A percentile compares a stretch with the other conserved stretches of the same genome.
Conservation (phyloP, 495 filamentous ascomycete genomes). For the Penicillium daleae region DNA sequence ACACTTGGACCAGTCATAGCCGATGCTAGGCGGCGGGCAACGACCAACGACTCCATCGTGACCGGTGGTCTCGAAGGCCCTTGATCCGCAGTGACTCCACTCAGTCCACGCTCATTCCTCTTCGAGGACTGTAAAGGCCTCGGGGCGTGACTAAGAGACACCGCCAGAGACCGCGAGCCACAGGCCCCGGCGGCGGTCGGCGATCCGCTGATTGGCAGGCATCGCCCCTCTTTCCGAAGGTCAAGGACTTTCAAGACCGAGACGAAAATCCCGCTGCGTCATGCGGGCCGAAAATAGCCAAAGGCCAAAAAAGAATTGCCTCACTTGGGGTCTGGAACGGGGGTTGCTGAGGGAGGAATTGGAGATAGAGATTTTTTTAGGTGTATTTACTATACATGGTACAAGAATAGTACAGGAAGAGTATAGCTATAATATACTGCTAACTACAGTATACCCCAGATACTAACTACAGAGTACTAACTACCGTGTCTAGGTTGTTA, state of each 20-base stretch:
- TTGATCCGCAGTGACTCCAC: slow-evolving; percentile 24
- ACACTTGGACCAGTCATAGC: slow-evolving; percentile 24
- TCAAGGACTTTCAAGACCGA: slow-evolving; percentile 30
- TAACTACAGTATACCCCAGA: too few species aligned
- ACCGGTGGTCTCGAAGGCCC: slow-evolving; percentile 28
- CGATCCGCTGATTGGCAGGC: slow-evolving; percentile 23
- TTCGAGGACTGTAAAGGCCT: neutral
- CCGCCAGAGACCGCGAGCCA: slow-evolving; percentile 14
- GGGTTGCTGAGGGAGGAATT: slow-evolving; percentile 12
- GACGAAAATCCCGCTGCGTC: slow-evolving; percentile 38
- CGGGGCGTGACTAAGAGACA: slow-evolving; percentile 26
- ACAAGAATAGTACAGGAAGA: neutral
- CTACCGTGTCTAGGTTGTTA: too few species aligned
- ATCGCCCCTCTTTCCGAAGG: slow-evolving; percentile 30
- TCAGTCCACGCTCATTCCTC: slow-evolving; percentile 18
- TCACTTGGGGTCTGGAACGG: slow-evolving; percentile 22
- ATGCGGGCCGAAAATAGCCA: slow-evolving; percentile 36
- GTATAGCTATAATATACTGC: neutral
- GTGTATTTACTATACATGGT: neutral
- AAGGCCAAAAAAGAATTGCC: slow-evolving; percentile 26
- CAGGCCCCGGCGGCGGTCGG: slow-evolving; percentile 18
- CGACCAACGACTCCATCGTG: slow-evolving; percentile 15
- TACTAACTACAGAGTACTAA: too few species aligned
- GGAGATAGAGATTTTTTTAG: neutral
- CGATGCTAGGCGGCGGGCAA: slow-evolving; percentile 26